Evolutionary conservation across 768 basidiomycete genomes (phyloP).

Genomic region (Cystofilobasidium ferigula): DNA sequence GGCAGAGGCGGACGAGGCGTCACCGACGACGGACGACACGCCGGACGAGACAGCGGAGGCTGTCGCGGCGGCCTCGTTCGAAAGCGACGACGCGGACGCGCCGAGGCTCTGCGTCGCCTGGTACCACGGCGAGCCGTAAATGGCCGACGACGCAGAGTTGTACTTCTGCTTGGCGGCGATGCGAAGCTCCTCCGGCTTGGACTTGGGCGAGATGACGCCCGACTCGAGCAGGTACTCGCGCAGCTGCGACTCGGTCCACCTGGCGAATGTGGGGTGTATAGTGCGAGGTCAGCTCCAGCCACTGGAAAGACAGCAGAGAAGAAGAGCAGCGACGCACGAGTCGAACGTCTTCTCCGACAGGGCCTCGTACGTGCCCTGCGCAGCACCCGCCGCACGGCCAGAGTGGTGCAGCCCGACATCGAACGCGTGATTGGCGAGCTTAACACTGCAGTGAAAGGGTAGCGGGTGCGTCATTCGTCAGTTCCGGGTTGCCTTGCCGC

Average conservation of each 20-base stretch:
- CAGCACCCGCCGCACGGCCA: constrained; percentile 20
- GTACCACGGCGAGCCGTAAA: constrained; percentile 38
- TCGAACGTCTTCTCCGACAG: constrained; percentile 24
- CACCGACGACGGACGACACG: not conserved
- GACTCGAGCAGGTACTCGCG: constrained; percentile 76
- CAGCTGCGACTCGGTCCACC: constrained; percentile 72
- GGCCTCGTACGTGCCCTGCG: constrained; percentile 23
- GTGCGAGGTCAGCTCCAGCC: not conserved
- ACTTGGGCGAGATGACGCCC: constrained; percentile 70
- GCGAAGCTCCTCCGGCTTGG: constrained; percentile 66
- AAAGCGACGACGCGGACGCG: not conserved
- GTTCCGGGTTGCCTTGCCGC: not conserved
- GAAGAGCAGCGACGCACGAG: not conserved
- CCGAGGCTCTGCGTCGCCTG: constrained; percentile 28
- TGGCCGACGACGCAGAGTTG: not conserved
- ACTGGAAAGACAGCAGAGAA: not conserved
- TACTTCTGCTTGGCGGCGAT: constrained; percentile 59
- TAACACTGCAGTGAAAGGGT: constrained; percentile 26
- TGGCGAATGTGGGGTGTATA: constrained; percentile 7
- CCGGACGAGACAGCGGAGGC: not conserved
- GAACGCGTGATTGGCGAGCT: constrained; percentile 19
- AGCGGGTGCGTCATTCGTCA: not conserved
- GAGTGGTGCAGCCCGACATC: constrained; percentile 13
- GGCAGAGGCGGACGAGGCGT: constrained; percentile 46
- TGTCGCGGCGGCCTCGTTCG: constrained; percentile 23